Conservation (phyloP, 2,329 filamentous ascomycete species). For the Paraconiothyrium sp. region DNA sequence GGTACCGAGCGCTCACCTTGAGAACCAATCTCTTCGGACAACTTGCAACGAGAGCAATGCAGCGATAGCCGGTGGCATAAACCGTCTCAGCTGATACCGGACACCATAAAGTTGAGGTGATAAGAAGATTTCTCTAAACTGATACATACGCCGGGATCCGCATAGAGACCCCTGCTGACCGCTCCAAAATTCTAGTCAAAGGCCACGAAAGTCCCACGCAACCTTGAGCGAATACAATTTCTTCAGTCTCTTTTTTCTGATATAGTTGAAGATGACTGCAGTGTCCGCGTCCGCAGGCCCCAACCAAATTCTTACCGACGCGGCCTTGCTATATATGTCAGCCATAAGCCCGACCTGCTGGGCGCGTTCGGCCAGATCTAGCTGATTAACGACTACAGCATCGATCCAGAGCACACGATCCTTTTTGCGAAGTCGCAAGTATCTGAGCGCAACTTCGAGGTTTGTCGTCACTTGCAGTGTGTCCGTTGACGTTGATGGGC, state of each 20-base stretch:
- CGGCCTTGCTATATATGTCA: constrained; percentile 8
- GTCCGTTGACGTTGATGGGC: background rate
- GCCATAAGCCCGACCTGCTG: constrained; percentile 13
- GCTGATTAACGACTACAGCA: constrained; percentile 16
- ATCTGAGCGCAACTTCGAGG: constrained; percentile 3
- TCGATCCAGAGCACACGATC: constrained; percentile 15
- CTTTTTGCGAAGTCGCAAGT: background rate
- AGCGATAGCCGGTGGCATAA: too few relatives aligned
- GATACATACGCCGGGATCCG: background rate
- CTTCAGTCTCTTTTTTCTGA: background rate
- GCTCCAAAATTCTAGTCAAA: background rate
- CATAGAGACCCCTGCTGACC: background rate
- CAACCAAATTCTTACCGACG: background rate
- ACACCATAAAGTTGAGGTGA: too few relatives aligned
- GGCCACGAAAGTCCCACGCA: background rate
- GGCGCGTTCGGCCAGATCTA: constrained; percentile 7
- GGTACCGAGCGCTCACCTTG: background rate
- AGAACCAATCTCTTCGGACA: background rate
- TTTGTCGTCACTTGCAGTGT: constrained; percentile 5
- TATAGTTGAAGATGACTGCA: background rate
- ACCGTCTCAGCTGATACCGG: too few relatives aligned
- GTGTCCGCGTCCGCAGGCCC: background rate
- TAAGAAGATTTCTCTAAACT: background rate
- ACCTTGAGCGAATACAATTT: background rate
- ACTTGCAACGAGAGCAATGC: too few relatives aligned